Evolutionary conservation across 2,329 filamentous ascomycete genomes (phyloP), one percentile per base, ranked within the genome.

Genomic region (Coniochaeta hoffmannii): DNA sequence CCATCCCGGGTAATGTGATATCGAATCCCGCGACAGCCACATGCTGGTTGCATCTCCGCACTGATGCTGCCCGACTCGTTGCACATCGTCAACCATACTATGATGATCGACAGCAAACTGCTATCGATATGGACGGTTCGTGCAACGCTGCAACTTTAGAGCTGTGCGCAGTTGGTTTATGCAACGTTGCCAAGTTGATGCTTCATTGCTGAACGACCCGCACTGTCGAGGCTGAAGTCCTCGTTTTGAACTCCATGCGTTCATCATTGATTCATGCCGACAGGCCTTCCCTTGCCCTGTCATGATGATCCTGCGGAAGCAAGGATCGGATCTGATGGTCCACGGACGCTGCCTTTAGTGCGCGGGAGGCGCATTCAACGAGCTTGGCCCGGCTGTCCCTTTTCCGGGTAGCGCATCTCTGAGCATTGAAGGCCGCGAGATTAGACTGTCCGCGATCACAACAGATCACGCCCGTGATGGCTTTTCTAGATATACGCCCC

Each of bases 371-470:
- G 19, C 36, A 41, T 41, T n/a, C 15, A 36, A 22, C 17, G 22
- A 41, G 36, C 36, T 41, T 46, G 24, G 41, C 41, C 30, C 19
- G 41, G 41, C 24, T 28, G 19, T 46, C 22, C 7, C 4, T 46
- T n/a, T 46, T 22, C 41, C 12, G 41, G 41, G 22, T 28, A 46
- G 41, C 41, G n/a, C 15, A 46, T 28, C 22, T 22, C 49, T 51
- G 28, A 60, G 58, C 57, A 59, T 61, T 59, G 60, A 57, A 58
- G 57, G 60, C 57, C 60, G 57, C 59, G 30, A 62, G 60, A 62
- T 62, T 60, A 58, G 58, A 59, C 56, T 60, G 58, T 55, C 55
- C 58, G 56, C 38, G 57, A 54, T 46, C 55, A 54, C 38, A 34
- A 32, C 28, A 30, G 31, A 34, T 54, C 30, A 46, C 53, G 38